Evolutionary conservation across 1,139 yeast species (phyloP), one percentile per base, ranked within the genome.

Genomic region (Pichia sp.): DNA sequence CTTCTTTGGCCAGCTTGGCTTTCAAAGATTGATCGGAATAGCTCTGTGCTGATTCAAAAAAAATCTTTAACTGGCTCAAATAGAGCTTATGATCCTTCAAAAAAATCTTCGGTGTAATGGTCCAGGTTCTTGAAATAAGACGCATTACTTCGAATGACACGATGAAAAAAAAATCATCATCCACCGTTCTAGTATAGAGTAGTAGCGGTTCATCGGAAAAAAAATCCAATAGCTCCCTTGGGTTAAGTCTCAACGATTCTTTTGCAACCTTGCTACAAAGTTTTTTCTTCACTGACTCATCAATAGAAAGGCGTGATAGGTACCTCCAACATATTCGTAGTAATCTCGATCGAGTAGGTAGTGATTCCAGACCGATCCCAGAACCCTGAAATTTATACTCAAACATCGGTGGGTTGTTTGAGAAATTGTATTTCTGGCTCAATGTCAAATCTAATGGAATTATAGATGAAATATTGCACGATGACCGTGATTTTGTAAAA

Each of bases 361-460:
- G 43, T 1, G 59, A 56, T 13, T 56, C 57, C 13, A 56, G 8
- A 7, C 57, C 45, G 11, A 54, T 49, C 11, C 51, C 49, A 2
- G 54, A 44, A 4, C 58, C 54, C 8, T 26, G 40, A 41, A 45
- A 50, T 31, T 43, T 42, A 26, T n/a, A 44, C 47, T 55, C 56
- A 3, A 47, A 13, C 51, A 50, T 34, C 3, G 34, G 26, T 3
- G 56, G 49, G 16, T 47, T 55, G 8, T 46, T 49, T 16, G 56
- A 19, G 34, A 45, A 53, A 23, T 16, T 40, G 16, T 52, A 52
- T n/a, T 52, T 53, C 44, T 50, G 40, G n/a, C 47, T 44, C 16
- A 54, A n/a, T 1, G 52, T 49, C 36, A 56, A 50, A 45, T 56
- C 59, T 11, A 46, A 50, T 10, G 55, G 41, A 15, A 54, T 4